Conservation (phyloP, 164 flowering plant species). For the Paratinospora sagittata region DNA sequence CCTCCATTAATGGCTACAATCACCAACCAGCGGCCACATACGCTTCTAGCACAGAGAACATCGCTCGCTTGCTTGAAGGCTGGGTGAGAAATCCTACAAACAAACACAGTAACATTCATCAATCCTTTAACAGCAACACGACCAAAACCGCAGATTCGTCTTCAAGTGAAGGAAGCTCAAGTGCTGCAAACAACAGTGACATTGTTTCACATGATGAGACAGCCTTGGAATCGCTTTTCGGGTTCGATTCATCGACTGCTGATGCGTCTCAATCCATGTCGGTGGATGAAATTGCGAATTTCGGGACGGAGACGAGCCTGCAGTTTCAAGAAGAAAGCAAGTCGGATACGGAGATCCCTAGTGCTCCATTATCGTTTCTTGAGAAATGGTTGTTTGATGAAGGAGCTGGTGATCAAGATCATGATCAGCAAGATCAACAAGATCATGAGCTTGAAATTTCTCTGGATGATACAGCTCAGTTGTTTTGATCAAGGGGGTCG, state of each 20-base stretch:
- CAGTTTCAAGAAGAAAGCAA: slow-evolving; percentile 44
- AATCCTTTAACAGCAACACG: too few species aligned
- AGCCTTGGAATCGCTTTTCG: slow-evolving; percentile 37
- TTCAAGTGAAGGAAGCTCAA: slow-evolving; percentile 17
- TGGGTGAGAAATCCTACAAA: slow-evolving; percentile 53
- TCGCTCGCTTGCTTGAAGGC: slow-evolving; percentile 54
- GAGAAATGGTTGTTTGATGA: slow-evolving; percentile 84
- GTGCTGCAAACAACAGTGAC: slow-evolving; percentile 8
- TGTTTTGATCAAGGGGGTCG: slow-evolving; percentile 23
- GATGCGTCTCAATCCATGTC: slow-evolving; percentile 29
- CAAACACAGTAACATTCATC: too few species aligned
- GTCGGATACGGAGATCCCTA: slow-evolving; percentile 21
- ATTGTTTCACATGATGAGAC: slow-evolving; percentile 28
- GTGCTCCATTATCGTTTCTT: slow-evolving; percentile 38
- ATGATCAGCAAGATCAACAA: slow-evolving; percentile 14
- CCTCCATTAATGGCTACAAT: background rate
- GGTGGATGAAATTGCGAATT: background rate
- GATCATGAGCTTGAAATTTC: slow-evolving; percentile 23
- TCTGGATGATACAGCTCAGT: slow-evolving; percentile 32
- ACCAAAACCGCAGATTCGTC: slow-evolving; percentile 17
- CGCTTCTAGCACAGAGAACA: slow-evolving; percentile 71
- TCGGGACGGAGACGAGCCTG: background rate
- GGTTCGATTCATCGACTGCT: slow-evolving; percentile 47
- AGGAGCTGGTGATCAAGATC: slow-evolving; percentile 22
- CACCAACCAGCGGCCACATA: slow-evolving; percentile 27